phyloP scores from a whole-genome alignment of 2,329 filamentous ascomycete species.

The Paraphoma sp. region DNA sequence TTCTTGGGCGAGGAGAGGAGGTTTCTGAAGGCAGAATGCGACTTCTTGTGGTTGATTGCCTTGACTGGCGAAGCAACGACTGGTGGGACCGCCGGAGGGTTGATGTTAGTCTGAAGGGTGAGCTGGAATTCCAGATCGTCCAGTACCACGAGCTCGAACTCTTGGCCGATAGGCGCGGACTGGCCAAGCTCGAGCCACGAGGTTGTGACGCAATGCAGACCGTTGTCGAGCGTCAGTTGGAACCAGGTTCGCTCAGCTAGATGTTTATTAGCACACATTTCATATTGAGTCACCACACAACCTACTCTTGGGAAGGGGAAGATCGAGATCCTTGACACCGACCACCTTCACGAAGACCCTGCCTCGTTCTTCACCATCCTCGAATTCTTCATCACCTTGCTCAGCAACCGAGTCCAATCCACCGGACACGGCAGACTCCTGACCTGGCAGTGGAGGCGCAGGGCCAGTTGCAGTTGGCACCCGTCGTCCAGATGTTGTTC shows the following conservation, averaged over 20 bases:
- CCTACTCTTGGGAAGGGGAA: slow-evolving; percentile 78
- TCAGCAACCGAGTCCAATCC: slow-evolving; percentile 71
- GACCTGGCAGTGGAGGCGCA: slow-evolving; percentile 84
- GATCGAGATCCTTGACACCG: slow-evolving; percentile 92
- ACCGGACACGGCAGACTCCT: slow-evolving; percentile 77
- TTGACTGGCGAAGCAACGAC: slow-evolving; percentile 64
- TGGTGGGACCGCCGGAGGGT: slow-evolving; percentile 67
- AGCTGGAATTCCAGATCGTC: slow-evolving; percentile 99
- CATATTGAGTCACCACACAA: no score
- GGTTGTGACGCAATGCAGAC: slow-evolving; percentile 96
- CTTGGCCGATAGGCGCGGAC: slow-evolving; percentile 93
- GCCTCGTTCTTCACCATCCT: slow-evolving; percentile 86
- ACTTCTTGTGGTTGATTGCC: slow-evolving; percentile 74
- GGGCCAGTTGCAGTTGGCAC: slow-evolving; percentile 64
- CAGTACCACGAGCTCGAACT: slow-evolving; percentile 96
- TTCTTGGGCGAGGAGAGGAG: slow-evolving; percentile 90
- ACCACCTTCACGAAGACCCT: slow-evolving; percentile 98
- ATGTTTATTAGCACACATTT: no score
- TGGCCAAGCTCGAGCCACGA: slow-evolving; percentile 92
- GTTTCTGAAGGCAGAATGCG: slow-evolving; percentile 77
- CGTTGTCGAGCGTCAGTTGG: slow-evolving; percentile 96
- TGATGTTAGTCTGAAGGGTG: slow-evolving; percentile 93
- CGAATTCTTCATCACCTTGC: slow-evolving; percentile 68
- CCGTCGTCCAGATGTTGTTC: slow-evolving; percentile 65
- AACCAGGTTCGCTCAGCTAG: slow-evolving; percentile 84